Evolutionary conservation across 768 basidiomycete genomes (phyloP), one percentile per base, ranked within the genome.

Genomic region (Gymnopilus dilepis): DNA sequence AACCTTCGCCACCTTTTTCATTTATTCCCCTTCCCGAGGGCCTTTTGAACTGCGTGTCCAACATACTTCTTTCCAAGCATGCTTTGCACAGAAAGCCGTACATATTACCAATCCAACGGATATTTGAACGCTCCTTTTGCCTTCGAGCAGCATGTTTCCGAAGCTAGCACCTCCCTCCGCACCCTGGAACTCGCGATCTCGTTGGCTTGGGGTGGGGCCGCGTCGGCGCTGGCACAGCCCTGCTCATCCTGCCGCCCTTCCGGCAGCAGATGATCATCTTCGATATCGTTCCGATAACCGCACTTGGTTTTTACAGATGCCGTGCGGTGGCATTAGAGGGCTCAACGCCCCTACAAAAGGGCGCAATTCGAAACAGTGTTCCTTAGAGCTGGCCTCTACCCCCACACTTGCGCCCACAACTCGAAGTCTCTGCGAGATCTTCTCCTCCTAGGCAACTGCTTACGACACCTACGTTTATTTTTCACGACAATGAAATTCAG

Each of bases 391-490:
- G 47, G 47, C 17, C 47, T 50, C 47, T 31, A 9, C 17, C 26
- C 47, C 47, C 28, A 50, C n/a, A n/a, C 5, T 31, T 19, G 28
- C 26, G 17, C 30, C 47, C 47, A n/a, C 43, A 24, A 22, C n/a
- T 50, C 28, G 47, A n/a, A 50, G 47, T 50, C 47, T 50, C 47
- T 50, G 47, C 28, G 47, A 50, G 47, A 31, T 13, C 9, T 30
- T 48, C 45, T 30, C 28, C 13, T 9, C 30, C 26, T 50, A n/a
- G 2, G n/a, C 28, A n/a, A 17, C 47, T 19, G n/a, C 17, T 19
- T 7, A 26, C 43, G 43, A 47, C 43, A 30, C 2, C 28, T 5
- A 50, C n/a, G 28, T 30, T 28, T 2, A 7, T 50, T n/a, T 2
- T 8, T 6, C 24, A 31, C 47, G 47, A 30, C n/a, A 31, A 50